phyloP scores from a whole-genome alignment of 352 stramenopile genomes.

The Phytophthora tubulina region DNA sequence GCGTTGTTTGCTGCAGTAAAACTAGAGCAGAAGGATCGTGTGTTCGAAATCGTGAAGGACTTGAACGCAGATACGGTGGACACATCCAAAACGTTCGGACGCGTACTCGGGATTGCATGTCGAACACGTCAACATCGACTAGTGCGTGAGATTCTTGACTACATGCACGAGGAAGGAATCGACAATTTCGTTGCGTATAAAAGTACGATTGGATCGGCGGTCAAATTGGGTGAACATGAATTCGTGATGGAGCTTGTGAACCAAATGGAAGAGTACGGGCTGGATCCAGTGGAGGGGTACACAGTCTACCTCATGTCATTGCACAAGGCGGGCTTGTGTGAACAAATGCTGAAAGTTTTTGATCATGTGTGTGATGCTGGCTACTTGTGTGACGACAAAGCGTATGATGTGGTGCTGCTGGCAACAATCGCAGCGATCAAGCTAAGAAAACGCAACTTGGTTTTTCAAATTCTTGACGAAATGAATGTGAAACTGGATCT shows the following conservation, averaged over 20 bases:
- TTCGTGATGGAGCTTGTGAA: no score
- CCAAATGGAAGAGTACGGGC: no score
- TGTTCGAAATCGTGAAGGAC: no score
- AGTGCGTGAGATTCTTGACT: not conserved
- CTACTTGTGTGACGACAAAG: not conserved
- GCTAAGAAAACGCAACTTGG: not conserved
- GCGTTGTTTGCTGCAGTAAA: not conserved
- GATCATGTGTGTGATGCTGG: not conserved
- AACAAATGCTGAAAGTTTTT: not conserved
- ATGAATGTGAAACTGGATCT: not conserved
- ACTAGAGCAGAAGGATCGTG: no score
- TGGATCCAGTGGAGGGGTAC: no score
- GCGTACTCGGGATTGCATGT: no score
- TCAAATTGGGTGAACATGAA: no score
- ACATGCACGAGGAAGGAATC: not conserved
- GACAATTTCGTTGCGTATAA: no score
- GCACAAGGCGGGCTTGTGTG: not conserved
- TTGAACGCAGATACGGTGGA: not conserved
- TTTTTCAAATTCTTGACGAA: not conserved
- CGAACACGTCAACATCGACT: no score
- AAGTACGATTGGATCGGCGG: no score
- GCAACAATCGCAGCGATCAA: not conserved
- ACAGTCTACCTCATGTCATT: not conserved
- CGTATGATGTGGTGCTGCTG: not conserved
- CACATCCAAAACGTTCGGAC: not conserved